Evolutionary conservation across 2,329 filamentous ascomycete species (phyloP), one percentile per base, ranked within the genome.

Genomic region (Cordyceps sp.): DNA sequence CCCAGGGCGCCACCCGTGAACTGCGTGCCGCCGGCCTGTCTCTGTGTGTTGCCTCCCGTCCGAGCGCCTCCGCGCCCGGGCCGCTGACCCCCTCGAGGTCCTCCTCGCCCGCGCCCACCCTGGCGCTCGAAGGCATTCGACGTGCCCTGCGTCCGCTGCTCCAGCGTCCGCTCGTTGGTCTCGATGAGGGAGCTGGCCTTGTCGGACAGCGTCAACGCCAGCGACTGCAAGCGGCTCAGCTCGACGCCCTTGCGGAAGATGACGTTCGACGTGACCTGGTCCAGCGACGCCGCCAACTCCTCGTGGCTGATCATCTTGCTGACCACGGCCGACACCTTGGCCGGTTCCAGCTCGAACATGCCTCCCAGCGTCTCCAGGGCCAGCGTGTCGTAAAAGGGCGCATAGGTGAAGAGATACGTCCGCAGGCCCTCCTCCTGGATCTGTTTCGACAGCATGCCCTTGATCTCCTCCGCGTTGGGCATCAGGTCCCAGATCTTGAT

Each of bases 401-500:
- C 90, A 59, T 98, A 98, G 34, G 90, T 98, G 71, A 98, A 98
- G 46, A 98, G 83, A 57, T 96, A 98, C 33, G 90, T 98, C 46
- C 90, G 77, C 33, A 98, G 76, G 46, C 92, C 90, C 64, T 98
- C 90, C 58, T 98, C 90, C 58, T 98, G 92, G 52, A 96, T 93
- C 66, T 98, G 90, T 55, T 84, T 85, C 34, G 86, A 83, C 39
- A 98, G 81, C 90, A 98, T 94, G 33, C 70, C 59, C 75, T 96
- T 96, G 67, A 96, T 93, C 55, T 85, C 81, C 35, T 88, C 83
- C 17, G 81, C 72, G 57, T 90, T 78, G 36, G 86, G 81, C 73
- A 98, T 92, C 43, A 98, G 71, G 34, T 98, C 90, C 90, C 90
- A 98, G 55, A 98, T 98, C 74, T 94, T 98, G 65, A 98, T 98